These are phyloP conservation scores for Alternaria triticina DNA, from an alignment of 2,329 filamentous ascomycete genomes.

Conservation along the genomic window DNA sequence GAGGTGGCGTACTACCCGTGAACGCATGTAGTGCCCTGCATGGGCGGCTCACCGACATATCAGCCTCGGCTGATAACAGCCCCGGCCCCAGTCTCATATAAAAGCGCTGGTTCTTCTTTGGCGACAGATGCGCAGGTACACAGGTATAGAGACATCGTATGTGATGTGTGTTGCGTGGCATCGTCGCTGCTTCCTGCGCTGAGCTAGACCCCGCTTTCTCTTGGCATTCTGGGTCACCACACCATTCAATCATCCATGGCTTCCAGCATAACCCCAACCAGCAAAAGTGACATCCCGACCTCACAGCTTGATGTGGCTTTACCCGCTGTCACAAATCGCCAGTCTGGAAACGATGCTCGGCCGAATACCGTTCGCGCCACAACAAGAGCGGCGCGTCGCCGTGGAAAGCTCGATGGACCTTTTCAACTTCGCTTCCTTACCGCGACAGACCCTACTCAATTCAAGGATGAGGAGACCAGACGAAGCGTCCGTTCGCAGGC, in stretches of 20 bases:
- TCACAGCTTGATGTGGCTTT: neutral
- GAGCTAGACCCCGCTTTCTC: neutral
- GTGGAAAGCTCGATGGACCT: conserved; percentile 32
- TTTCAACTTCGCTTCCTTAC: conserved; percentile 41
- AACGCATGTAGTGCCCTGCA: neutral
- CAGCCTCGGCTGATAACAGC: neutral
- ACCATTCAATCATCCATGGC: neutral
- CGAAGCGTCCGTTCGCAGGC: conserved; percentile 42
- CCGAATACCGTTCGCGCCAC: neutral
- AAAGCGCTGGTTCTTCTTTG: neutral
- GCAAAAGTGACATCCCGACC: neutral
- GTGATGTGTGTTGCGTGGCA: neutral
- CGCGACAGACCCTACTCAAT: conserved; percentile 40
- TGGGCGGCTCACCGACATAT: neutral
- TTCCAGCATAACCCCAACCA: neutral
- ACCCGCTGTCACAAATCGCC: neutral
- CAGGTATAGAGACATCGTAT: neutral
- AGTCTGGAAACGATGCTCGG: neutral
- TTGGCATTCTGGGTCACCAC: neutral
- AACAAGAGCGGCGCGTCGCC: conserved; percentile 16
- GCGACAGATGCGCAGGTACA: neutral
- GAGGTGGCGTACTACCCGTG: neutral
- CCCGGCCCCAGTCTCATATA: neutral
- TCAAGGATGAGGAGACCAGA: conserved; percentile 35
- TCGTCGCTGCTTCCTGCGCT: neutral